Evolutionary conservation across 345 rosid species (phyloP).

Genomic region (Citrus sp.): DNA sequence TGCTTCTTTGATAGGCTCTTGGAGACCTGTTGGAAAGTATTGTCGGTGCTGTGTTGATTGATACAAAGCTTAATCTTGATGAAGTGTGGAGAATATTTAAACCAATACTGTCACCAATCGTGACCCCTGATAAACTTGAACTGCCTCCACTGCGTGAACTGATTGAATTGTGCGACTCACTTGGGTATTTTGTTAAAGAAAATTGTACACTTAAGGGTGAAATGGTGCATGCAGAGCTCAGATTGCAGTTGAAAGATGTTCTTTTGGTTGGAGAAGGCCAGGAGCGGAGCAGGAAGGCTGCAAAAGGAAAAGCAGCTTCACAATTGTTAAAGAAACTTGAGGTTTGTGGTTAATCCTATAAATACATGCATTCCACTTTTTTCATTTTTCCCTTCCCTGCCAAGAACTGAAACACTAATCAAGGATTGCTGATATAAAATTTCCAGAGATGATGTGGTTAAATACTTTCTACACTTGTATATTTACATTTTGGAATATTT

Average conservation of each 20-base stretch:
- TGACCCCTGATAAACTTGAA: constrained; percentile 76
- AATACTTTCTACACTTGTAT: too few relatives aligned
- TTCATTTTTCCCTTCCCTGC: background rate
- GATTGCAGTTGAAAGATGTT: constrained; percentile 59
- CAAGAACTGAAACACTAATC: background rate
- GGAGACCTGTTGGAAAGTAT: constrained; percentile 92
- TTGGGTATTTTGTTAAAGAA: constrained; percentile 57
- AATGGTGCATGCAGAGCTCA: constrained; percentile 53
- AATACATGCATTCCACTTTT: background rate
- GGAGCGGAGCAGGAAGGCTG: constrained; percentile 59
- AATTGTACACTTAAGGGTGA: constrained; percentile 47
- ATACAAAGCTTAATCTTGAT: constrained; percentile 62
- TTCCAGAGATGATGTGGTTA: too few relatives aligned
- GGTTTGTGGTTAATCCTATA: constrained; percentile 40
- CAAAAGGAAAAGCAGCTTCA: constrained; percentile 82
- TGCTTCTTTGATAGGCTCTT: constrained; percentile 55
- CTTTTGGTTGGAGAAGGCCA: constrained; percentile 62
- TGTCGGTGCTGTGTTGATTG: constrained; percentile 78
- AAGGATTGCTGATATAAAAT: background rate
- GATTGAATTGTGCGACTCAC: constrained; percentile 69
- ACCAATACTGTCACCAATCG: constrained; percentile 76
- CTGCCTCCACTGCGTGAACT: constrained; percentile 76
- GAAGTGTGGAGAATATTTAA: constrained; percentile 74
- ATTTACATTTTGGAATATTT: background rate
- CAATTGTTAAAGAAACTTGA: constrained; percentile 68